Base-by-base conservation (phyloP, 2,329 filamentous ascomycete species). In the Aspergillus nomiae region DNA sequence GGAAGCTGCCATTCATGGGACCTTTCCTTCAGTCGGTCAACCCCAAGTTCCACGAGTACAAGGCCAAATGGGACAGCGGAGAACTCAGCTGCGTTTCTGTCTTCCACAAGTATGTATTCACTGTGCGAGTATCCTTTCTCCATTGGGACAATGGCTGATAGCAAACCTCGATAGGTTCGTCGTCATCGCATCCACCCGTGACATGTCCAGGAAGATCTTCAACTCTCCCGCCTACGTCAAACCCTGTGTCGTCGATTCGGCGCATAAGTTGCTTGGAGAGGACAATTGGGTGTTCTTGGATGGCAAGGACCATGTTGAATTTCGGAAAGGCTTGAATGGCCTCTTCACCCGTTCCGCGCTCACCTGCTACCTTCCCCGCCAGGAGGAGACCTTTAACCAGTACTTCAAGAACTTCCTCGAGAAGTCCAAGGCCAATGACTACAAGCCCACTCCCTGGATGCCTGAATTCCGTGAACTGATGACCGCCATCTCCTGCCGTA, bases 231-330 rank as follows among this genome's bases (percentile, higher is more conserved):
- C 82, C 58, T 98, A 89, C 74, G 93, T 96, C 77, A 97, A 97
- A 83, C 95, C 95, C 48, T 98, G 94, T 75, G 94, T 99, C 65
- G 95, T 99, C 67, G 94, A 98, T 77, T 89, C 90, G 63, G 95
- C 95, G 24, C 89, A 92, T 81, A 98, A 98, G 83, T 90, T 99
- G 57, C 88, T 99, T 58, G 92, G 95, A 63, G 86, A 89, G 65
- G 90, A 91, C 73, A 97, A 97, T 83, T 99, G 94, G 92, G 95
- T 98, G 21, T 98, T 98, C 82, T 84, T 99, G 69, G 94, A 98
- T 75, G 95, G 95, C 74, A 96, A 94, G 81, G 88, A 89, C 45
- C 95, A 99, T 73, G 92, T 97, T 70, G 95, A 98, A 74, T 99
- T 95, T 82, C 94, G 95, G 77, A 98, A 97, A 83, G 95, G 95